These are phyloP conservation scores for Acacia confusa DNA, from an alignment of 306 rosid species.

Conservation along the genomic window DNA sequence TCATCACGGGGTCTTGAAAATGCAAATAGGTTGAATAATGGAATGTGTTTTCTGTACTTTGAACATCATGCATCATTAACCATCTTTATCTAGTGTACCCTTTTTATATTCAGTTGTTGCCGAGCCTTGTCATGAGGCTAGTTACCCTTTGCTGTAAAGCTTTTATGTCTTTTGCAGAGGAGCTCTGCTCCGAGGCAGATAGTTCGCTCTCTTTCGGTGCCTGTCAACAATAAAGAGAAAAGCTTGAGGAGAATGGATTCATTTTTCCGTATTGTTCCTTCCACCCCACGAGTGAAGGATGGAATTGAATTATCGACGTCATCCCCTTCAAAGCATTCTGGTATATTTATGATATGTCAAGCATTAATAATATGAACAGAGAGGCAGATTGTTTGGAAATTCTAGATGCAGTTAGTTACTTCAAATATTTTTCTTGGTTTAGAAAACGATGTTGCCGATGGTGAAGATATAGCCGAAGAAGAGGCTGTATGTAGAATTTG, in stretches of 20 bases:
- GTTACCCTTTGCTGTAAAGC: conserved; percentile 7
- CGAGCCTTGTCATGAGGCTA: conserved; percentile 11
- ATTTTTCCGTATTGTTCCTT: conserved; percentile 80
- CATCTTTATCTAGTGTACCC: neutral
- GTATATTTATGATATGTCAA: conserved; percentile 46
- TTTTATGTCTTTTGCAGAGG: conserved; percentile 52
- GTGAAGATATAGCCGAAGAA: conserved; percentile 95
- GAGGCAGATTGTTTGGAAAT: neutral
- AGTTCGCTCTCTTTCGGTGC: conserved; percentile 93
- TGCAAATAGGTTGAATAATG: neutral
- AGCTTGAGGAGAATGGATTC: conserved; percentile 83
- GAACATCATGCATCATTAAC: conserved; percentile 2
- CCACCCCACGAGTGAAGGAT: conserved; percentile 85
- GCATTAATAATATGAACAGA: conserved; percentile 5
- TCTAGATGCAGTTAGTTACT: conserved; percentile 13
- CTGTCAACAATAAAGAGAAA: conserved; percentile 62
- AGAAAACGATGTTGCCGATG: conserved; percentile 58
- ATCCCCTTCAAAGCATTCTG: conserved; percentile 58
- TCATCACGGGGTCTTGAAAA: neutral
- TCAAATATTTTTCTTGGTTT: conserved; percentile 37
- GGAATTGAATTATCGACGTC: conserved; percentile 37
- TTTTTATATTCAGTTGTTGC: neutral
- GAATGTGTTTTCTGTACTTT: neutral
- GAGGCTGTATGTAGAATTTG: conserved; percentile 98
- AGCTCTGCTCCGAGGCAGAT: conserved; percentile 55